Conservation (phyloP, 2,329 filamentous ascomycete species). For the Scedosporium minutisporum region DNA sequence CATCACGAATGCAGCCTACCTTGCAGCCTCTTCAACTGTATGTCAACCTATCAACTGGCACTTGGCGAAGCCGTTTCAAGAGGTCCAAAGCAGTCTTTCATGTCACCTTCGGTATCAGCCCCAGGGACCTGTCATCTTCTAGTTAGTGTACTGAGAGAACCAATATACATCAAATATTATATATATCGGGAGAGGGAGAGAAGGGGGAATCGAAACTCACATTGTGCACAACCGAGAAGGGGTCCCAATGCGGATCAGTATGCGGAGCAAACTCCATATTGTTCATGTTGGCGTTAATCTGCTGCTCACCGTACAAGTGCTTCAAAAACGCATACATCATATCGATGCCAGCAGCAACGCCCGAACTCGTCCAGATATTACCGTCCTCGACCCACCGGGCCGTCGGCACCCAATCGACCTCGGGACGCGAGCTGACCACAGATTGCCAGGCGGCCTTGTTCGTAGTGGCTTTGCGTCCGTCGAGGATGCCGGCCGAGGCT, state of each 20-base stretch:
- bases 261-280: slow-evolving; percentile 14
- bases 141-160: neutral
- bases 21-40: no score
- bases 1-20: no score
- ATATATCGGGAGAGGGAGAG: no score
- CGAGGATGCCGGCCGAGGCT: slow-evolving; percentile 44
- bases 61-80: neutral
- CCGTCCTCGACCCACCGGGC: slow-evolving; percentile 53
- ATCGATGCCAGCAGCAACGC: slow-evolving; percentile 37
- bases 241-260: slow-evolving; percentile 14
- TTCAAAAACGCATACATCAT: slow-evolving; percentile 23
- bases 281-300: slow-evolving; percentile 9
- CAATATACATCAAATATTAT: neutral
- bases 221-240: slow-evolving; percentile 15
- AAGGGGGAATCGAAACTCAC: neutral
- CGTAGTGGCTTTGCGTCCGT: slow-evolving; percentile 47
- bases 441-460: slow-evolving; percentile 41
- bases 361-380: slow-evolving; percentile 52
- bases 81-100: neutral
- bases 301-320: neutral
- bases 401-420: slow-evolving; percentile 42
- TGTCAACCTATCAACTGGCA: no score
- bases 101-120: neutral
- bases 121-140: neutral
- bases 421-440: slow-evolving; percentile 23